These are phyloP conservation scores for Naganishia cerealis DNA, from an alignment of 1,284 basidiomycete genomes.

Conservation along the genomic window DNA sequence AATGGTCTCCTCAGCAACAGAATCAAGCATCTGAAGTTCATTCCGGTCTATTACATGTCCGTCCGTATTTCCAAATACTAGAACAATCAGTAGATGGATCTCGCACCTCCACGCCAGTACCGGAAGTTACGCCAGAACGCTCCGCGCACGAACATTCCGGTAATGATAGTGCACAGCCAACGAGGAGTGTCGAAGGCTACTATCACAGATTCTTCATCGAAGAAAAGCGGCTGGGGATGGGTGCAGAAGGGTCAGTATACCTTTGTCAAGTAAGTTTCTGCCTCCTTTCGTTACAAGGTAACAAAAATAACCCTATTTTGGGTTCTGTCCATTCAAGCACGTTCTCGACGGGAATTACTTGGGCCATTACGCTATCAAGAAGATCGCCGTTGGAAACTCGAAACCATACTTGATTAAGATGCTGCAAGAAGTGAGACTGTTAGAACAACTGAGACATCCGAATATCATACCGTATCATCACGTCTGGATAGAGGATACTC, in stretches of 20 bases:
- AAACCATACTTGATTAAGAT: constrained; percentile 78
- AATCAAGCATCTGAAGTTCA: neutral
- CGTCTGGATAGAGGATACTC: constrained; percentile 82
- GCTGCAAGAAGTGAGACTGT: constrained; percentile 75
- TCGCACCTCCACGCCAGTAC: constrained; percentile 44
- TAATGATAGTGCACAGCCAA: constrained; percentile 30
- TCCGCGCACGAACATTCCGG: constrained; percentile 6
- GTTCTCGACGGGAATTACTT: constrained; percentile 74
- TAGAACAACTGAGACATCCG: constrained; percentile 82
- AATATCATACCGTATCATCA: constrained; percentile 95
- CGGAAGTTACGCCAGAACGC: constrained; percentile 12
- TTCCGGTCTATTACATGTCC: neutral
- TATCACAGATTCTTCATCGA: constrained; percentile 78
- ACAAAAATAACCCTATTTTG: neutral
- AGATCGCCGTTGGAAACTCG: constrained; percentile 87
- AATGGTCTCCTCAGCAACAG: constrained; percentile 2
- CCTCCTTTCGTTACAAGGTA: constrained; percentile 3
- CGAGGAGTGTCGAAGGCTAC: constrained; percentile 55
- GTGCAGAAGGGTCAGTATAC: constrained; percentile 84
- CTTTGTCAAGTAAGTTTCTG: constrained; percentile 68
- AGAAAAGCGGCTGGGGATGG: constrained; percentile 81
- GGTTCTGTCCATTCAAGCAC: constrained; percentile 59
- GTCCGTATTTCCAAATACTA: constrained; percentile 32
- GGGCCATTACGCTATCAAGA: constrained; percentile 85
- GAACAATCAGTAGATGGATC: constrained; percentile 9